These are phyloP conservation scores for Populus hybrid DNA, from an alignment of 441 rosid species.

Conservation along the genomic window DNA sequence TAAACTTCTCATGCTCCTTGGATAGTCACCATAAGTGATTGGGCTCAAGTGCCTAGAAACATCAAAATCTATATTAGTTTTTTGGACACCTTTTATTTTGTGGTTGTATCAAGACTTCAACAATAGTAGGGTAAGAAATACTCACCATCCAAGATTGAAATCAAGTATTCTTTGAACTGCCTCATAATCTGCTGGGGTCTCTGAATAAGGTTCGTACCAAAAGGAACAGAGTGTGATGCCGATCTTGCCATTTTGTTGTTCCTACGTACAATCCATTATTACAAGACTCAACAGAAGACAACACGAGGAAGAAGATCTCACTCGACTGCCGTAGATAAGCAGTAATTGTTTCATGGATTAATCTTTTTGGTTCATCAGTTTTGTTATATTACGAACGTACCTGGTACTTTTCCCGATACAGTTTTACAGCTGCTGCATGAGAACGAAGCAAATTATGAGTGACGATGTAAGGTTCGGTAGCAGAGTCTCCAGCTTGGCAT, in stretches of 20 bases:
- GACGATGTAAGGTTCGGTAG: conserved; percentile 45
- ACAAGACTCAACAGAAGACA: too few species aligned
- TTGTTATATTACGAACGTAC: conserved; percentile 12
- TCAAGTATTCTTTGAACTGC: conserved; percentile 10
- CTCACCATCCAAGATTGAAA: conserved; percentile 18
- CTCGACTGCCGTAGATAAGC: too few species aligned
- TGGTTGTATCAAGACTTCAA: too few species aligned
- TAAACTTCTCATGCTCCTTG: conserved; percentile 29
- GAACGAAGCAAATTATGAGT: conserved; percentile 49
- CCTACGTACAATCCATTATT: background rate
- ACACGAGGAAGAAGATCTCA: too few species aligned
- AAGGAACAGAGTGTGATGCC: too few species aligned
- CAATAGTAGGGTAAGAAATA: background rate
- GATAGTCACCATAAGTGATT: conserved; percentile 32
- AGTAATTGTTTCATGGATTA: too few species aligned
- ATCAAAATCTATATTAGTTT: too few species aligned
- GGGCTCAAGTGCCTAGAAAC: conserved; percentile 29
- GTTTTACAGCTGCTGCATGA: conserved; percentile 46
- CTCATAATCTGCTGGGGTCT: background rate
- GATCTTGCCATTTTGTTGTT: background rate
- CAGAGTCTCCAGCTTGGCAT: conserved; percentile 45
- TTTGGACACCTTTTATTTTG: too few species aligned
- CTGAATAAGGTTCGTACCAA: conserved; percentile 1
- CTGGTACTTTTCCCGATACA: conserved; percentile 32
- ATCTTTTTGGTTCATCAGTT: too few species aligned